These are phyloP conservation scores for Populus alba DNA, from an alignment of 345 rosid species.

Conservation along the genomic window DNA sequence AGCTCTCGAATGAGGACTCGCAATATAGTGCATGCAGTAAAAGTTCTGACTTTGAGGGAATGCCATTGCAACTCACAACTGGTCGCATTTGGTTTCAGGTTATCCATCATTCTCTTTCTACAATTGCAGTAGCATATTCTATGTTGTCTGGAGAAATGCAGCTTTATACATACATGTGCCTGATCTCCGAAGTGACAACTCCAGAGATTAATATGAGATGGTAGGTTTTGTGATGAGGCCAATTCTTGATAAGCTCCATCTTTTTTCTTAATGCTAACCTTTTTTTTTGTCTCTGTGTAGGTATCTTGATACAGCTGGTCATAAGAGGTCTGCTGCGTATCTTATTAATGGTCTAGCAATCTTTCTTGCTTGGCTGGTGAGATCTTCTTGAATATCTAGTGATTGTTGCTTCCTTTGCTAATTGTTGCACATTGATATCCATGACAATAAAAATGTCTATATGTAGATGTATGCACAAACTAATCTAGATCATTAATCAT, in stretches of 20 bases:
- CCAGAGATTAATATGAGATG: constrained; percentile 36
- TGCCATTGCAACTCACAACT: constrained; percentile 4
- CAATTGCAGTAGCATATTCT: constrained; percentile 32
- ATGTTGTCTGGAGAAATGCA: constrained; percentile 36
- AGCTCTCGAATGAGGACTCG: background rate
- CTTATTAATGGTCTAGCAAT: constrained; percentile 30
- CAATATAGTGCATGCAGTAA: background rate
- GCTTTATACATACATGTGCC: constrained; percentile 36
- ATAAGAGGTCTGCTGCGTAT: constrained; percentile 28
- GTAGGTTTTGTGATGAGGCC: constrained; percentile 7
- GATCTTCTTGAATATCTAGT: constrained; percentile 11
- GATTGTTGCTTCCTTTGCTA: too few species aligned
- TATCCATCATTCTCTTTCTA: constrained; percentile 31
- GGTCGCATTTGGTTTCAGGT: constrained; percentile 21
- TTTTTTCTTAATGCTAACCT: background rate
- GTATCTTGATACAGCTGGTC: constrained; percentile 34
- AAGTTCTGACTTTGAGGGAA: background rate
- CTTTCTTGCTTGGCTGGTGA: constrained; percentile 32
- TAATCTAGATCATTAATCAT: background rate
- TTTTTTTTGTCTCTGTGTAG: constrained; percentile 5
- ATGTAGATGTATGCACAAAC: background rate
- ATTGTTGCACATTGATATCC: background rate
- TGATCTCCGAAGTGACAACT: constrained; percentile 32
- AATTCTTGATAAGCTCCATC: background rate
- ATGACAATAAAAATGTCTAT: background rate